These are phyloP conservation scores for Hemileia vastatrix DNA, from an alignment of 1,284 basidiomycete species.

Conservation along the genomic window DNA sequence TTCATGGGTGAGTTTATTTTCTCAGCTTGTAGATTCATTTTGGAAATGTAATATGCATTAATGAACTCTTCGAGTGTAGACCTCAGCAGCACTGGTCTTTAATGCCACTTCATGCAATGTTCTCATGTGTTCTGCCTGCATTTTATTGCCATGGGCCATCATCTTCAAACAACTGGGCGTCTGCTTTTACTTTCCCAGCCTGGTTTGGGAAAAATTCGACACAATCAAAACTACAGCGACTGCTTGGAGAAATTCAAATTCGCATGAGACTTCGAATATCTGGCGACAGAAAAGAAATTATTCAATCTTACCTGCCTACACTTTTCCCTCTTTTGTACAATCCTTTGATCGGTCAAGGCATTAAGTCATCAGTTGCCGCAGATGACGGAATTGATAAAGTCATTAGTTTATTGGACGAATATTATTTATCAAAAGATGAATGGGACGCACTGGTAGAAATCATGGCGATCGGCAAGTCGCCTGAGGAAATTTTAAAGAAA, in stretches of 20 bases:
- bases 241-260: slow-evolving; percentile 81
- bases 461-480: slow-evolving; percentile 15
- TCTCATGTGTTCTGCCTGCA: slow-evolving; percentile 76
- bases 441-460: slow-evolving; percentile 93
- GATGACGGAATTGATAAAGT: slow-evolving; percentile 69
- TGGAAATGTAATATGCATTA: not conserved
- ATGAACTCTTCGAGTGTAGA: slow-evolving; percentile 46
- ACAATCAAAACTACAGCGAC: slow-evolving; percentile 66
- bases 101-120: slow-evolving; percentile 85
- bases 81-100: slow-evolving; percentile 91
- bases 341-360: slow-evolving; percentile 58
- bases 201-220: slow-evolving; percentile 98
- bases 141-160: slow-evolving; percentile 62
- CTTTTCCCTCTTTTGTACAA: slow-evolving; percentile 67
- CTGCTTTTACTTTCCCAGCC: slow-evolving; percentile 65
- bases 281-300: slow-evolving; percentile 75
- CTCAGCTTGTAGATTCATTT: too few species aligned
- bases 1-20: slow-evolving; percentile 81
- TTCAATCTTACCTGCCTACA: slow-evolving; percentile 80
- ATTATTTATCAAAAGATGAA: slow-evolving; percentile 84
- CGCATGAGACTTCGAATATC: slow-evolving; percentile 89
- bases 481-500: slow-evolving; percentile 63
- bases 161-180: slow-evolving; percentile 57
- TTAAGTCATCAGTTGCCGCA: slow-evolving; percentile 25
- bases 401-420: slow-evolving; percentile 83